Evolutionary conservation across 2,329 filamentous ascomycete species (phyloP).

Genomic region (Dichotomopilus funicola): DNA sequence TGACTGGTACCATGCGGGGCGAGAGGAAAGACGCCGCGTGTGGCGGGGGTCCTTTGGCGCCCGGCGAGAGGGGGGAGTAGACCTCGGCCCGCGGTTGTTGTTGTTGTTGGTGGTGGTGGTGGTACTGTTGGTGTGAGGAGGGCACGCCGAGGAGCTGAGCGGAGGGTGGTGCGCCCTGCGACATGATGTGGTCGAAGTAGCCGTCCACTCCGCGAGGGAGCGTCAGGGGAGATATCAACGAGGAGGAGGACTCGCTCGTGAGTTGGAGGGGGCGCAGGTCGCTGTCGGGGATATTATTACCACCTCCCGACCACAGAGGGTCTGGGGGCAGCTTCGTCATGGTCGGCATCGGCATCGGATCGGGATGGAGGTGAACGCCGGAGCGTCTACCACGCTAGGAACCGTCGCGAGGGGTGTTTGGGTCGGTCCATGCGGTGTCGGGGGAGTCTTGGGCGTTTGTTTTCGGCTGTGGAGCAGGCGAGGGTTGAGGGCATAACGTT

Average conservation of each 20-base stretch:
- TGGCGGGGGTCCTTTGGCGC: slow-evolving; percentile 20
- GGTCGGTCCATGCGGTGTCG: too few species aligned
- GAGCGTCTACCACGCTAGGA: too few species aligned
- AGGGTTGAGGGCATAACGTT: too few species aligned
- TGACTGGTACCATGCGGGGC: slow-evolving; percentile 21
- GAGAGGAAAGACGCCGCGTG: slow-evolving; percentile 24
- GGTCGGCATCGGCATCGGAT: slow-evolving; percentile 11
- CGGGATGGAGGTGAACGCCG: too few species aligned
- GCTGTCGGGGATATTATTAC: slow-evolving; percentile 25
- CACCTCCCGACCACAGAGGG: slow-evolving; percentile 37
- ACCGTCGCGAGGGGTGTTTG: too few species aligned
- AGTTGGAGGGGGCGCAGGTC: slow-evolving; percentile 26
- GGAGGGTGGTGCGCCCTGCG: slow-evolving; percentile 2
- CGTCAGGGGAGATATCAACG: slow-evolving; percentile 36
- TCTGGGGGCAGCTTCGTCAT: slow-evolving; percentile 39
- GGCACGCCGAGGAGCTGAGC: slow-evolving; percentile 20
- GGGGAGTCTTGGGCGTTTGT: too few species aligned
- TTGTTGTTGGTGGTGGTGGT: not conserved
- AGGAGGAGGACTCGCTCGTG: slow-evolving; percentile 29
- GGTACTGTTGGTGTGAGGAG: slow-evolving; percentile 15
- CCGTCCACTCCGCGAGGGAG: slow-evolving; percentile 32
- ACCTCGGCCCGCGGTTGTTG: slow-evolving; percentile 4
- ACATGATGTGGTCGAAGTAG: slow-evolving; percentile 32
- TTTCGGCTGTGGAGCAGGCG: too few species aligned
- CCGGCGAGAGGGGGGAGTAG: slow-evolving; percentile 24